Evolutionary conservation across 2,329 filamentous ascomycete genomes (phyloP).

Genomic region (Didymella lethalis): DNA sequence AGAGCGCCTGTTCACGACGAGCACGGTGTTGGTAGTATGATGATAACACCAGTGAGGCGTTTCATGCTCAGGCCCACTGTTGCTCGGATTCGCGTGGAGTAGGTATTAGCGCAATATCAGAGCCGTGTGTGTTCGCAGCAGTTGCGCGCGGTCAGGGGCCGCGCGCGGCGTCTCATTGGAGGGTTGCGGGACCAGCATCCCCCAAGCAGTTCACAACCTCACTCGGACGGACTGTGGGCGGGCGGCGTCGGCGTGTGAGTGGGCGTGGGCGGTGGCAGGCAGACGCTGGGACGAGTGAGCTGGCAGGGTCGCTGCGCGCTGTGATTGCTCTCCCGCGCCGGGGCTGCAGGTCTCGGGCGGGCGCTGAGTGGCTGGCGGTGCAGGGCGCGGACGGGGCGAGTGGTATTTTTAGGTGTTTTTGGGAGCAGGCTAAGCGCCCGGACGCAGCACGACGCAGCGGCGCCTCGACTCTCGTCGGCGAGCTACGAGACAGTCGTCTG

Average conservation of each 20-base stretch:
- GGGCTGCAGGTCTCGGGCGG: background rate
- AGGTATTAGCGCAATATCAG: conserved; percentile 6
- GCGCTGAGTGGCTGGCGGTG: conserved; percentile 8
- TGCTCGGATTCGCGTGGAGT: conserved; percentile 9
- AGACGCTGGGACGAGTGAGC: background rate
- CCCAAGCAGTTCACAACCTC: background rate
- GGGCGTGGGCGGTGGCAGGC: conserved; percentile 1
- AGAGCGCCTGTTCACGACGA: background rate
- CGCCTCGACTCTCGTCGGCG: conserved; percentile 1
- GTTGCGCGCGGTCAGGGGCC: conserved; percentile 31
- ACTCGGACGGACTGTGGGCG: background rate
- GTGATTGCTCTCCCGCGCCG: conserved; percentile 10
- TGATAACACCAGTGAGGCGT: background rate
- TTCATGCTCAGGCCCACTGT: background rate
- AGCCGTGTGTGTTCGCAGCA: conserved; percentile 18
- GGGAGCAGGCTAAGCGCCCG: conserved; percentile 2
- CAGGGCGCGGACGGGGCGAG: conserved; percentile 4
- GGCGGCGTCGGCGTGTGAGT: background rate
- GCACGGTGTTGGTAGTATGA: too few relatives aligned
- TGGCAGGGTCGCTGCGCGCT: conserved; percentile 1
- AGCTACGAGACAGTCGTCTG: conserved; percentile 1
- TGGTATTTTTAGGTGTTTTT: background rate
- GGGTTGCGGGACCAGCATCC: background rate
- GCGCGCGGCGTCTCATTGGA: too few relatives aligned
- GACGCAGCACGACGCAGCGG: conserved; percentile 3